Evolutionary conservation across 441 rosid genomes (phyloP).

Genomic region (Viola pubescens): DNA sequence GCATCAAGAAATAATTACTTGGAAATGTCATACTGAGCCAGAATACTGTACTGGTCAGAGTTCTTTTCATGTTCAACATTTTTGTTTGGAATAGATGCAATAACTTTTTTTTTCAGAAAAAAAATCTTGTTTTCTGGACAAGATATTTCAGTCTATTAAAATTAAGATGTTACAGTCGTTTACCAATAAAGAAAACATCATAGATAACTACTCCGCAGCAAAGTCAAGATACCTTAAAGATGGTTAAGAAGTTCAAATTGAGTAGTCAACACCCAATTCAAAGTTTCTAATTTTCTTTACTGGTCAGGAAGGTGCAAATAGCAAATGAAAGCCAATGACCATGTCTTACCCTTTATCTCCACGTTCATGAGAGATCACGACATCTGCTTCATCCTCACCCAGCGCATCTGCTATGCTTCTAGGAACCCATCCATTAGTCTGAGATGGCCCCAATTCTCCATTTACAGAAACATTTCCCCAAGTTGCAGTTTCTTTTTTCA

Average conservation of each 20-base stretch:
- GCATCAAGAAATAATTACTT: background rate
- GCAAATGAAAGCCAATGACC: conserved; percentile 9
- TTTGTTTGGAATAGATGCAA: conserved; percentile 16
- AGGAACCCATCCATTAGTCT: conserved; percentile 44
- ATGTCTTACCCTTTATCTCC: conserved; percentile 29
- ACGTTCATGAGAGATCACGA: conserved; percentile 55
- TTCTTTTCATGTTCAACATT: conserved; percentile 18
- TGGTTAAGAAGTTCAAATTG: background rate
- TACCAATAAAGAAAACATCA: conserved; percentile 1
- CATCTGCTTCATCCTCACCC: conserved; percentile 99
- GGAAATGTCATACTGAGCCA: background rate
- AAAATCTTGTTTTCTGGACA: conserved; percentile 20
- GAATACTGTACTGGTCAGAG: conserved; percentile 20
- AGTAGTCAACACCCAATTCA: conserved; percentile 2
- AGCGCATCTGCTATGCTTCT: conserved; percentile 94
- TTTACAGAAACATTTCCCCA: conserved; percentile 32
- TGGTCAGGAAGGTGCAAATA: conserved; percentile 1
- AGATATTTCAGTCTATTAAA: conserved; percentile 1
- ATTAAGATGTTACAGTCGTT: background rate
- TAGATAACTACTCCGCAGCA: conserved; percentile 7
- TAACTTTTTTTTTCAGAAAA: background rate
- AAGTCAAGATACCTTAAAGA: conserved; percentile 6
- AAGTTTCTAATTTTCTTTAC: conserved; percentile 8
- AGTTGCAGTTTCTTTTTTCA: conserved; percentile 49
- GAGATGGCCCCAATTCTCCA: conserved; percentile 41